These are phyloP conservation scores for Vitis hybrid DNA, from an alignment of 177 flowering plant species.

Conservation along the genomic window DNA sequence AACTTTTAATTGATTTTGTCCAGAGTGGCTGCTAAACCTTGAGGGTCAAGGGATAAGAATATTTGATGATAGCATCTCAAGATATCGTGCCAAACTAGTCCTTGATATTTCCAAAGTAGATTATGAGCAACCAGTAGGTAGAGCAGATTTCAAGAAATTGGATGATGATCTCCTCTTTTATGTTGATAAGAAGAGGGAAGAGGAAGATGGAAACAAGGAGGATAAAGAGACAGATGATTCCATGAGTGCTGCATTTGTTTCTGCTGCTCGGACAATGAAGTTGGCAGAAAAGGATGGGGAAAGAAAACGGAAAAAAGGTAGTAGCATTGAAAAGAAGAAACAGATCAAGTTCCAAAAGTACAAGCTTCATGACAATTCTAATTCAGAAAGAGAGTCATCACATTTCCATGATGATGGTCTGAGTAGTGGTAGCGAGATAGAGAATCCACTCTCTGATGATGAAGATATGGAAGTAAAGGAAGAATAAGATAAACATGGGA, in stretches of 20 bases:
- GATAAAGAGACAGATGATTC: conserved; percentile 28
- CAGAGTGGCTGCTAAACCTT: conserved; percentile 59
- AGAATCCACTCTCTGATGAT: conserved; percentile 46
- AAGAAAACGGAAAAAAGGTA: conserved; percentile 35
- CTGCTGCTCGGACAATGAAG: conserved; percentile 53
- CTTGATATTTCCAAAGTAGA: conserved; percentile 23
- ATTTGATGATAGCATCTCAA: conserved; percentile 40
- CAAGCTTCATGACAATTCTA: conserved; percentile 20
- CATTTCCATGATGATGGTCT: conserved; percentile 18
- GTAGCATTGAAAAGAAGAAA: conserved; percentile 17
- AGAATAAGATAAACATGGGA: conserved; percentile 6
- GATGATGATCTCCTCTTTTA: conserved; percentile 36
- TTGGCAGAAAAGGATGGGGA: conserved; percentile 18
- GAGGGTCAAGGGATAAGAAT: conserved; percentile 47
- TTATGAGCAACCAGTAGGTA: conserved; percentile 11
- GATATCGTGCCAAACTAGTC: conserved; percentile 30
- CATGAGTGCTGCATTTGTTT: conserved; percentile 40
- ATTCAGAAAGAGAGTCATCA: conserved; percentile 10
- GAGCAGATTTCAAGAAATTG: conserved; percentile 14
- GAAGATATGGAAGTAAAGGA: conserved; percentile 32
- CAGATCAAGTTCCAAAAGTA: conserved; percentile 41
- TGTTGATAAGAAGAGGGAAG: conserved; percentile 46
- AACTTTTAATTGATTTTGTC: neutral
- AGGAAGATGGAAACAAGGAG: conserved; percentile 20
- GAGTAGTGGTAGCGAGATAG: conserved; percentile 52